Evolutionary conservation across 805 yeast species (phyloP), one percentile per base, ranked within the genome.

Genomic region (Cyberlindnera meyerae): DNA sequence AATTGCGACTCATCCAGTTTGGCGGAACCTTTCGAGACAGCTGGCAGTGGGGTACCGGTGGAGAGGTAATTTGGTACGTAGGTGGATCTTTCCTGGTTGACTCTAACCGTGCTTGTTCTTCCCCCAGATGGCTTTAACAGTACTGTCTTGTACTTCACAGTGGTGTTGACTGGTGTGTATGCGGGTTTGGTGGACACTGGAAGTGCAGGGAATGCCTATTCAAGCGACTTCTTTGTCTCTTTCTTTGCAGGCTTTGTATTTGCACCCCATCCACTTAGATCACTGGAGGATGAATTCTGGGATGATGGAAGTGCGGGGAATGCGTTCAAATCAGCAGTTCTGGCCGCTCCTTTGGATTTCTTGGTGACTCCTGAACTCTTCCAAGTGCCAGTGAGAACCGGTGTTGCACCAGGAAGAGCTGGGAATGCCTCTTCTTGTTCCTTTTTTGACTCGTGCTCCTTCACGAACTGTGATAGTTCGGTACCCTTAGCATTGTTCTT

Each of bases 391-490:
- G 22, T 24, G 14, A 24, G 11, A 6, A n/a, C n/a, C 8, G 27
- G n/a, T 24, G 27, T 6, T 24, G 57, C 34, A 3, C 64, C 63
- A 1, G 68, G 58, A 18, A 79, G 57, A 4, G 65, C 66, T 0
- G 86, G 86, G 51, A 75, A 79, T 36, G 58, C 61, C 22, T 68
- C 67, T 18, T 61, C 57, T 14, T 56, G 38, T 26, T 52, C 36
- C 22, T 44, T 43, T 33, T 48, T 34, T 36, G 55, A 44, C 53
- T 45, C 50, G 50, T 45, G 34, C 48, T 55, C 24, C 39, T 57
- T 37, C 26, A 55, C 51, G 33, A 60, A 44, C 6, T 45, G n/a
- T 0, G 44, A 22, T 8, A 73, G 51, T 36, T 67, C 70, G 27
- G 61, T 63, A 27, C 65, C 60, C 39, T 72, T 68, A 1, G 61